phyloP scores from a whole-genome alignment of 129 eudicot genomes.

The Erigeron canadensis region DNA sequence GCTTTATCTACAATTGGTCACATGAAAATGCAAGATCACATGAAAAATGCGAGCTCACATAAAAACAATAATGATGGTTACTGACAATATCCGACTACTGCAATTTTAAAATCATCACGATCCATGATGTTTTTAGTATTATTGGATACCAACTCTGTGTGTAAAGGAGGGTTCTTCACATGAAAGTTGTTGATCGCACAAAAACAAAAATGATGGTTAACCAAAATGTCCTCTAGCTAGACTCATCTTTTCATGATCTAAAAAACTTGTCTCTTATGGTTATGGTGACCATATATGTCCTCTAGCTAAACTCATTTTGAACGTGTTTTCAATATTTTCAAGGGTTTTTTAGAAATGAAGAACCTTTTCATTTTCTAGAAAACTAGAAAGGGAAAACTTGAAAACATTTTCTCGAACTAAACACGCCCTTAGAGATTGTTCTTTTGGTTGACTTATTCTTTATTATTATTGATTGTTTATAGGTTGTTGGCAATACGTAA shows the following conservation, averaged over 20 bases:
- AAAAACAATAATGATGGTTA: background rate
- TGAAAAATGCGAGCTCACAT: background rate
- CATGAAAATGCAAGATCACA: background rate
- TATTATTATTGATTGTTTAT: too few species aligned
- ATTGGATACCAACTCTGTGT: background rate
- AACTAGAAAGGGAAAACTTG: too few species aligned
- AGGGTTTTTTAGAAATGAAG: too few species aligned
- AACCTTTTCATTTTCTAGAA: too few species aligned
- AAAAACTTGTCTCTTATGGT: background rate
- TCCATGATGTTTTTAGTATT: background rate
- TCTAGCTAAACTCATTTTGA: too few species aligned
- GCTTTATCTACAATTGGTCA: too few species aligned
- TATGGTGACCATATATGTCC: too few species aligned
- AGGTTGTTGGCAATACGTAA: too few species aligned
- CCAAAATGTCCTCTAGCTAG: background rate
- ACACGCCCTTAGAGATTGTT: too few species aligned
- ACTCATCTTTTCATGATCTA: background rate
- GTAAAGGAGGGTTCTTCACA: background rate
- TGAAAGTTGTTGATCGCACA: background rate
- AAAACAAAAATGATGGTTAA: conserved; percentile 6
- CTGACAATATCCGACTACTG: background rate
- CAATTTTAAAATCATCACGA: background rate
- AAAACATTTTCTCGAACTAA: too few species aligned
- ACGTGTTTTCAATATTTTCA: too few species aligned
- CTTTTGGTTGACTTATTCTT: too few species aligned